Conservation (phyloP, 1,139 yeast genomes). For the Candida sanyaensis region DNA sequence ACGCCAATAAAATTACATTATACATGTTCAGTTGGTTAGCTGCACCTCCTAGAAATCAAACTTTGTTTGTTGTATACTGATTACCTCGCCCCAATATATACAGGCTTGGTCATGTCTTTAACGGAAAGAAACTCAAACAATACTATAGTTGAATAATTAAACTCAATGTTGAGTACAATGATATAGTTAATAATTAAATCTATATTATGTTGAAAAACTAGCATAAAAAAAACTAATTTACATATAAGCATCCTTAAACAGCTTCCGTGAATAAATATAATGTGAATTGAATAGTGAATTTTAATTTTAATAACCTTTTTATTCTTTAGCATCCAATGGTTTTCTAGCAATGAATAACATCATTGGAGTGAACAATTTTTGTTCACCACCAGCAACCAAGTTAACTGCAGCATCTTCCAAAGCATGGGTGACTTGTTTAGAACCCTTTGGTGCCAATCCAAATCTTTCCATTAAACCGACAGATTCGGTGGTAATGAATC, state of each 20-base stretch:
- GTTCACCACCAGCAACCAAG: constrained; percentile 89
- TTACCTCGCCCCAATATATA: not conserved
- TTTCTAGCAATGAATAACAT: constrained; percentile 86
- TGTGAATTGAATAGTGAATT: not conserved
- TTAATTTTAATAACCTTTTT: not conserved
- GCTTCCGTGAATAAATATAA: not conserved
- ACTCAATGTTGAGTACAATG: too few relatives aligned
- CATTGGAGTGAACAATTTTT: constrained; percentile 93
- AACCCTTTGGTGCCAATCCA: constrained; percentile 93
- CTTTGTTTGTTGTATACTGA: too few relatives aligned
- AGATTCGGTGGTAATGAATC: constrained; percentile 77
- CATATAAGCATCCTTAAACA: not conserved
- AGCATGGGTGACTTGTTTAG: constrained; percentile 86
- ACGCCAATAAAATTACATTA: not conserved
- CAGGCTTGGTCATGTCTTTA: not conserved
- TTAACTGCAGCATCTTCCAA: constrained; percentile 97
- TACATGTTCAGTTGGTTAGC: too few relatives aligned
- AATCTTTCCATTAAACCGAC: constrained; percentile 80
- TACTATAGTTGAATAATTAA: too few relatives aligned
- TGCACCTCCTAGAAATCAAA: too few relatives aligned
- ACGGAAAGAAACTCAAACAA: too few relatives aligned
- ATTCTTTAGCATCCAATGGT: constrained; percentile 43
- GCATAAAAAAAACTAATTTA: not conserved
- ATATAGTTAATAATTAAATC: not conserved
- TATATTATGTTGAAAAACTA: not conserved